Base-by-base conservation (phyloP, 2,329 filamentous ascomycete genomes). In the Tolypocladium cylindrosporum region DNA sequence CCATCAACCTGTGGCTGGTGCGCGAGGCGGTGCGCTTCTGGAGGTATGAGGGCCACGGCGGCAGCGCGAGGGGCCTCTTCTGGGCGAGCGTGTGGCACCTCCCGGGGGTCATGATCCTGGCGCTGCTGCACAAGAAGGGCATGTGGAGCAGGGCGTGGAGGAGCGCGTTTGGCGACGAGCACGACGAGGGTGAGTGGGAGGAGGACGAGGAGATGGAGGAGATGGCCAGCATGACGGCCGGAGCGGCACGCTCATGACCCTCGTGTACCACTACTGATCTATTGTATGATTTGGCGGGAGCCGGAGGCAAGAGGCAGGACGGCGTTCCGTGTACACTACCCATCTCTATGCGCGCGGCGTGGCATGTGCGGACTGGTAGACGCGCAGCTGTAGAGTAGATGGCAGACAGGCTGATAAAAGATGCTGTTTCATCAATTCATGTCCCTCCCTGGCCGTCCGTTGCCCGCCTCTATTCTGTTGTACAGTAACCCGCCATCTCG, bases 41-140 rank as follows among this genome's bases (percentile, higher is more conserved):
- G 87, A 83, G 81, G 61, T 77, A 83, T 36, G 84, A 91, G 66
- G 93, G 93, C 14, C 82, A 87, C 61, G 86, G 87, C 65, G 92
- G 92, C 2, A 90, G 83, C 21, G 92, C 94, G 2, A 82, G 91
- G 58, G 87, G 88, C 0, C 73, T 99, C 56, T 99, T 99, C 72
- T 99, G 94, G 94, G 92, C 94, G 1, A 96, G 91, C 71, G 91
- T 99, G 11, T 97, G 93, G 94, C 92, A 97, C 75, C 72, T 99
- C 54, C 94, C 94, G 0, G 88, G 88, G 34, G 81, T 97, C 48
- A 85, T 99, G 79, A 91, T 97, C 53, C 77, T 97, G 60, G 93
- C 91, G 3, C 87, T 97, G 72, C 83, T 89, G 57, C 90, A 96
- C 73, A 99, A 99, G 81, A 96, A 91, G 75, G 93, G 92, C 0